Evolutionary conservation across 2,329 filamentous ascomycete genomes (phyloP).

Genomic region (Talaromyces sp.): DNA sequence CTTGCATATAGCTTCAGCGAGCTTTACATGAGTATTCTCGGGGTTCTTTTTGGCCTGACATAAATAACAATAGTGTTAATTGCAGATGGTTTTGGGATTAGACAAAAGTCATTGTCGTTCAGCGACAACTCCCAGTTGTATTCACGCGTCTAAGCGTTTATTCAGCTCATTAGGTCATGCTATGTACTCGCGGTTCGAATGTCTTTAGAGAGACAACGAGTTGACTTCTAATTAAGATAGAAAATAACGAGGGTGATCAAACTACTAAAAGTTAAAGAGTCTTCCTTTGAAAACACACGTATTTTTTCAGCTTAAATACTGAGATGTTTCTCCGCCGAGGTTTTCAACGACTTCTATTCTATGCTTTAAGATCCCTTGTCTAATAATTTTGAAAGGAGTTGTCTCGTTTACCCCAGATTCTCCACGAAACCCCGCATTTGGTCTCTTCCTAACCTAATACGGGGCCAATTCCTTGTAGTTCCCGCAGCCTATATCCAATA

Average conservation of each 20-base stretch:
- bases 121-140: background rate
- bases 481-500: background rate
- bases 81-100: background rate
- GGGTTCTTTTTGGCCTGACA: background rate
- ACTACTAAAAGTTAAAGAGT: no score
- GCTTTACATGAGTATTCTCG: background rate
- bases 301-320: no score
- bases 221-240: no score
- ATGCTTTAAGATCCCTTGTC: no score
- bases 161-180: background rate
- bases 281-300: no score
- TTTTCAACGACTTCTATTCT: no score
- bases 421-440: background rate
- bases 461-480: background rate
- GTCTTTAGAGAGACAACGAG: no score
- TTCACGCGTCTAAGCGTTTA: background rate
- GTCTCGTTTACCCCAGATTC: background rate
- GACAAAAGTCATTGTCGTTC: background rate
- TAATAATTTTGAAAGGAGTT: no score
- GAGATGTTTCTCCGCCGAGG: no score
- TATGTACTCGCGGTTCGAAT: no score
- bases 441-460: no score
- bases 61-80: background rate
- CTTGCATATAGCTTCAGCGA: background rate
- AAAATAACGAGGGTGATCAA: no score